Conservation (phyloP, 805 yeast genomes). For the Candida chilensis region DNA sequence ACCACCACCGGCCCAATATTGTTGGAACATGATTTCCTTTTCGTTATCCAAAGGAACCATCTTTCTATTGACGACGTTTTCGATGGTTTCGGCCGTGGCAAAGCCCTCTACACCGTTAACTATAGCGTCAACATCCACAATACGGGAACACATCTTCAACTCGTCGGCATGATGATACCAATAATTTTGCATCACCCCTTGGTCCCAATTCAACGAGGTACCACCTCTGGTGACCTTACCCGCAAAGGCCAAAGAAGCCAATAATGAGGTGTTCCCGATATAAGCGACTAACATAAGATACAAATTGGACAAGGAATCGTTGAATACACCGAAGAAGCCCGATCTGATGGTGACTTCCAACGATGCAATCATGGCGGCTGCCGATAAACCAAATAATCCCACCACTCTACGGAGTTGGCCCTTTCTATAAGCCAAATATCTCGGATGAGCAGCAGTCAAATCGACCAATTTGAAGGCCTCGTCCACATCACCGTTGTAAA, state of each 20-base stretch:
- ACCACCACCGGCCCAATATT: conserved; percentile 83
- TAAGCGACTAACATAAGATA: conserved; percentile 41
- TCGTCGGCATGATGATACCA: conserved; percentile 65
- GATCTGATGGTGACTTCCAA: conserved; percentile 36
- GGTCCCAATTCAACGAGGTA: conserved; percentile 48
- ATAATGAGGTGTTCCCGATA: conserved; percentile 34
- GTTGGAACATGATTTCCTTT: conserved; percentile 62
- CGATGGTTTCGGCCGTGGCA: conserved; percentile 18
- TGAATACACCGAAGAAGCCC: conserved; percentile 29
- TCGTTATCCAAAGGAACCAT: conserved; percentile 43
- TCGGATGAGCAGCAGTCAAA: conserved; percentile 47
- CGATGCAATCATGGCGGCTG: conserved; percentile 24
- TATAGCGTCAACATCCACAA: conserved; percentile 57
- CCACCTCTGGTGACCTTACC: conserved; percentile 46
- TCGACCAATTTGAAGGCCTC: conserved; percentile 52
- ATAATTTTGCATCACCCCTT: conserved; percentile 53
- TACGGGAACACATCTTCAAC: conserved; percentile 53
- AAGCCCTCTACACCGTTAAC: conserved; percentile 35
- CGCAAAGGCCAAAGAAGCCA: conserved; percentile 32
- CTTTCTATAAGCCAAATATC: conserved; percentile 30
- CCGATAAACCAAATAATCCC: conserved; percentile 24
- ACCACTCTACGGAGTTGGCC: conserved; percentile 18
- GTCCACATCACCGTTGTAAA: conserved; percentile 48
- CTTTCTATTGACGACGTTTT: conserved; percentile 15
- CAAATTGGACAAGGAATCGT: conserved; percentile 19